Base-by-base conservation (phyloP, 768 basidiomycete species). In the Pulveroboletus sp. region DNA sequence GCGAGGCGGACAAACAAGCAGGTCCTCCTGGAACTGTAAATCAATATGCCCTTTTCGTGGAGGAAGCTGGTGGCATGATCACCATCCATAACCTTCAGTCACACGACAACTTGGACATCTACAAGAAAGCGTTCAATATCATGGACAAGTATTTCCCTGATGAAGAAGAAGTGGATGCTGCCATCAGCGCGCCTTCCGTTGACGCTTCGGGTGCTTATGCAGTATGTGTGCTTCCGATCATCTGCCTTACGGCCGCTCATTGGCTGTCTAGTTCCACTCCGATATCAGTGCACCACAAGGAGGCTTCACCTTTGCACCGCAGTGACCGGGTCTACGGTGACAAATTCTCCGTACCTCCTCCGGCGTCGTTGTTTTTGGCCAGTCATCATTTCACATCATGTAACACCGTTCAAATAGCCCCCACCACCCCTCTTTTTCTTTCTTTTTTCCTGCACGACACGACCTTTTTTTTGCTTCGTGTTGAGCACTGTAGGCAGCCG, bases 91-190 rank as follows among this genome's bases (percentile, higher is more conserved):
- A 97, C 70, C 82, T 98, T 46, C 97, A 99, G 73, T 94, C 95
- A 70, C 97, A 98, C 70, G 95, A 99, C 75, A 99, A 99, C 73
- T 72, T 97, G 71, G 95, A 98, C 60, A 98, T 99, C 61, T 99
- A 99, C 75, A 97, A 97, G 82, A 98, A 99, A 75, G 95, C 94
- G 35, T 99, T 94, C 79, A 92, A 92, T 70, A 97, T 92, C 63
- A 91, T 91, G 88, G 88, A 92, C 74, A 94, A 94, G 65, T 97
- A 95, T 75, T 97, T 95, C 87, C 92, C 94, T 29, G 93, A 94
- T 55, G 95, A 98, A 63, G 95, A 97, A 66, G 95, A 94, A 40
- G 78, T 90, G 43, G 92, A 92, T 63, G 83, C 90, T 44, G 86
- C 81, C 19, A 85, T 91, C 60, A 79, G 75, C 43, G 85, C 84